Conservation (phyloP, 1,284 basidiomycete species). For the Leccinum griseonigrum region DNA sequence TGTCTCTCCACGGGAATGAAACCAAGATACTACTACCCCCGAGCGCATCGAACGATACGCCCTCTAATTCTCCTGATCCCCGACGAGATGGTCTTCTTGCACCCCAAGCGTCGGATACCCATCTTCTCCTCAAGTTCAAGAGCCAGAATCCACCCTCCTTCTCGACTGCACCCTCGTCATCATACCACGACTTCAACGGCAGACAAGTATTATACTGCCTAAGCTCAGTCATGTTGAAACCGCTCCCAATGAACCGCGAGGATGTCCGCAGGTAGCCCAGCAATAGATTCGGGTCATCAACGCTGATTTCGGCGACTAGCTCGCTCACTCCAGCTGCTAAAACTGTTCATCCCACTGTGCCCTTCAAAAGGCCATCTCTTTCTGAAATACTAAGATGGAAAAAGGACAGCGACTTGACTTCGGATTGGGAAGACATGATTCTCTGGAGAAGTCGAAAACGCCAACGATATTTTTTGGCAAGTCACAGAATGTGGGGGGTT, state of each 20-base stretch:
- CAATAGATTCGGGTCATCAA: constrained; percentile 49
- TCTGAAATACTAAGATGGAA: constrained; percentile 57
- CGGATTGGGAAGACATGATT: constrained; percentile 64
- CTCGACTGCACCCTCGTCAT: constrained; percentile 43
- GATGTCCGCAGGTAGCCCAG: constrained; percentile 77
- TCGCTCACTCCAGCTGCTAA: constrained; percentile 34
- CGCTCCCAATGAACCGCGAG: constrained; percentile 67
- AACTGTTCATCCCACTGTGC: constrained; percentile 26
- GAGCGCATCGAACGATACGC: constrained; percentile 47
- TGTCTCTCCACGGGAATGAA: constrained; percentile 45
- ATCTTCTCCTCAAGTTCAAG: constrained; percentile 54
- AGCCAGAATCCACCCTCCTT: constrained; percentile 39
- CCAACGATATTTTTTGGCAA: constrained; percentile 42
- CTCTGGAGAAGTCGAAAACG: constrained; percentile 42
- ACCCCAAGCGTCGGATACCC: constrained; percentile 69
- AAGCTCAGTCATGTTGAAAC: constrained; percentile 42
- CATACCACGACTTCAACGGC: constrained; percentile 47
- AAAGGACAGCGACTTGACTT: constrained; percentile 51
- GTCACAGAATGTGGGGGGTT: constrained; percentile 22
- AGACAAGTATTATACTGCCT: constrained; percentile 32
- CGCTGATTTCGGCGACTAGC: constrained; percentile 39
- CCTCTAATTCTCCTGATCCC: constrained; percentile 50
- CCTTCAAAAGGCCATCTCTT: constrained; percentile 58
- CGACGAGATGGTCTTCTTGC: constrained; percentile 59
- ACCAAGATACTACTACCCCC: constrained; percentile 42